Evolutionary conservation across 306 rosid species (phyloP).

Genomic region (Bauhinia variegata): DNA sequence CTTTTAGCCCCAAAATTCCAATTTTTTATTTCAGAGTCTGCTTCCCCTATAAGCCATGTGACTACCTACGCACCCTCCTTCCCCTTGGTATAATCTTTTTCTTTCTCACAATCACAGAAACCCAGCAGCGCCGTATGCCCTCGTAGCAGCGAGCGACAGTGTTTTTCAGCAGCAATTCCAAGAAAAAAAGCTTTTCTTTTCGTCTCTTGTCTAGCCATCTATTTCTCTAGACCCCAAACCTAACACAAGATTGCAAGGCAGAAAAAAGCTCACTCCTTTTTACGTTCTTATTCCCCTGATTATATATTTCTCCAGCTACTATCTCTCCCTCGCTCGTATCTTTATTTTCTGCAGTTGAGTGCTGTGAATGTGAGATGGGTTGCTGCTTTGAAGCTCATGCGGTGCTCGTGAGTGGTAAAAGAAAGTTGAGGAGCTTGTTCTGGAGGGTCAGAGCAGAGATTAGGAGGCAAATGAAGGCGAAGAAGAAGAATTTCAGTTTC

Average conservation of each 20-base stretch:
- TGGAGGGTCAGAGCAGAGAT: slow-evolving; percentile 57
- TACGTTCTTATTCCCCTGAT: background rate
- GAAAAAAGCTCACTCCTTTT: background rate
- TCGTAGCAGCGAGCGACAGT: slow-evolving; percentile 15
- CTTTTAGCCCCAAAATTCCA: too few species aligned
- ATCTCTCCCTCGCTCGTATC: background rate
- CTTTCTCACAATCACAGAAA: background rate
- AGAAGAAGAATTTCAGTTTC: slow-evolving; percentile 44
- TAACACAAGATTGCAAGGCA: background rate
- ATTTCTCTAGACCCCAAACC: background rate
- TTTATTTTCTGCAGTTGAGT: too few species aligned
- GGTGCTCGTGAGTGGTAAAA: slow-evolving; percentile 45
- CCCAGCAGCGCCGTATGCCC: slow-evolving; percentile 44
- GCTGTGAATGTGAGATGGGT: slow-evolving; percentile 9
- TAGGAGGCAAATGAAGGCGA: slow-evolving; percentile 42
- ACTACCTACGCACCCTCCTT: background rate
- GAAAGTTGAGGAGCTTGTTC: slow-evolving; percentile 52
- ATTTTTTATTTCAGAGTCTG: background rate
- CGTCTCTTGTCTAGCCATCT: slow-evolving; percentile 26
- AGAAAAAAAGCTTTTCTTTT: slow-evolving; percentile 26
- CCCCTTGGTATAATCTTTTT: background rate
- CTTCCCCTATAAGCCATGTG: slow-evolving; percentile 10
- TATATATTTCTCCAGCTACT: background rate
- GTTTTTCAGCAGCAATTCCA: slow-evolving; percentile 18
- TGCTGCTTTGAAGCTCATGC: slow-evolving; percentile 40